Evolutionary conservation across 495 filamentous ascomycete species (phyloP), one percentile per base, ranked within the genome.

Genomic region (Daldinia vernicosa): DNA sequence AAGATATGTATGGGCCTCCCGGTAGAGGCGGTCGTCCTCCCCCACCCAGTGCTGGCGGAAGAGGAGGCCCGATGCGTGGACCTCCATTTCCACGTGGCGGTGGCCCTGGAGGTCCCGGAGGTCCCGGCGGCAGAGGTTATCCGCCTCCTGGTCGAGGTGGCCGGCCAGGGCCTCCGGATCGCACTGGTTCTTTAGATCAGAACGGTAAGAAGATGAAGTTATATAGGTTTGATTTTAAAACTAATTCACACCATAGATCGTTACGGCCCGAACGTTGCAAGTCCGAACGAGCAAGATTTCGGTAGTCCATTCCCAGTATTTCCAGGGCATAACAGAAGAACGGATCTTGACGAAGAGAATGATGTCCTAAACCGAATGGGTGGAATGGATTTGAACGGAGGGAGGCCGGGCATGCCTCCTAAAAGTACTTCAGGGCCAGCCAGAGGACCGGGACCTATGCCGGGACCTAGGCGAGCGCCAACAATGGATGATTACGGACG

Each of bases 221-320:
- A 3, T 17, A 2, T 15, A 24, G 3, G 4, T 45, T 37, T 17
- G 17, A 59, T 14, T 14, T 24, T 27, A 63, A 24, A 54, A 56
- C 70, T 77, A 58, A 77, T 59, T 33, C 27, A 14, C 28, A 11
- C 52, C 83, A 79, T 60, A 6, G 77, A 79, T 52, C 79, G 75
- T 7, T 63, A 64, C 4, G 74, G 78, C 24, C 77, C 77, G 32
- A 63, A 74, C 14, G 75, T 80, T 72, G 55, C 60, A 32, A 76
- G 71, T 39, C 85, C 88, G 8, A 82, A 84, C 11, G 81, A 81
- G 4, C 73, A 82, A 43, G 78, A 85, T n/a, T 90, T 86, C 74
- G 89, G 91, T 51, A 89, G 88, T 67, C 87, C 90, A 4, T 93
- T 92, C 66, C 89, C 91, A 12, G 81, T 84, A 1, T 92, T 92